A percentile compares a stretch with the other conserved stretches of the same genome.
phyloP scores from a whole-genome alignment of 176 grass and related monocot genomes.

The Cocos nucifera region DNA sequence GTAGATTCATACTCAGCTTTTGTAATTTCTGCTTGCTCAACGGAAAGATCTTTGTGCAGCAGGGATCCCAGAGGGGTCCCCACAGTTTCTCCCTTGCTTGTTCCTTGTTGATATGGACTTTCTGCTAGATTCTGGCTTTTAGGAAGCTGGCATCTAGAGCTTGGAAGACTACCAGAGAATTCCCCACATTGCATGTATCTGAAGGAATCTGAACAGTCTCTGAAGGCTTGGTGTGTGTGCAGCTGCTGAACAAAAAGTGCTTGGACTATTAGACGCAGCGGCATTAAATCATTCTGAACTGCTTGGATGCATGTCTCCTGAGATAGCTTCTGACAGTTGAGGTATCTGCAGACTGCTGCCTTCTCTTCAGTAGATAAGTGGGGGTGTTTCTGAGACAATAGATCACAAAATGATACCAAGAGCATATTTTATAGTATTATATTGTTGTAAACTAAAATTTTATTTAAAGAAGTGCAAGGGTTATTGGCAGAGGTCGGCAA shows the following conservation, averaged over 20 bases:
- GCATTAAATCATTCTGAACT: constrained; percentile 89
- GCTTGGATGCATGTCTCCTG: constrained; percentile 71
- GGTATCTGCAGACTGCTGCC: constrained; percentile 38
- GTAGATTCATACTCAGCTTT: constrained; percentile 54
- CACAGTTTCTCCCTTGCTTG: too few species aligned
- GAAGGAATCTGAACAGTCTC: constrained; percentile 77
- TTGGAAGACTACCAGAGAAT: constrained; percentile 40
- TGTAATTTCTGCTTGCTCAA: not conserved
- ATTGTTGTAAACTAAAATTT: too few species aligned
- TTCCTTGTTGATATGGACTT: constrained; percentile 28
- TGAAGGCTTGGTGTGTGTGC: constrained; percentile 71
- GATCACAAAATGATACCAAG: not conserved
- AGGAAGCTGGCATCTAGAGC: constrained; percentile 36
- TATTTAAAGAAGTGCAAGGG: too few species aligned
- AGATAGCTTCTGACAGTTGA: constrained; percentile 75
- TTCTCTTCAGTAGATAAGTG: constrained; percentile 48
- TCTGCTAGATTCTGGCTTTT: constrained; percentile 36
- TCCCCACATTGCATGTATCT: constrained; percentile 44
- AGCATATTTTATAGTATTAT: not conserved
- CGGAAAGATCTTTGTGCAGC: too few species aligned
- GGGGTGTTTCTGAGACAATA: constrained; percentile 37
- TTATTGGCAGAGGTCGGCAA: too few species aligned
- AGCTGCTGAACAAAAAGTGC: constrained; percentile 88
- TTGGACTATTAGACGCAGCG: constrained; percentile 83
- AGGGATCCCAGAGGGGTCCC: too few species aligned